Conservation (phyloP, 2,329 filamentous ascomycete genomes). For the Neonectria faginata region DNA sequence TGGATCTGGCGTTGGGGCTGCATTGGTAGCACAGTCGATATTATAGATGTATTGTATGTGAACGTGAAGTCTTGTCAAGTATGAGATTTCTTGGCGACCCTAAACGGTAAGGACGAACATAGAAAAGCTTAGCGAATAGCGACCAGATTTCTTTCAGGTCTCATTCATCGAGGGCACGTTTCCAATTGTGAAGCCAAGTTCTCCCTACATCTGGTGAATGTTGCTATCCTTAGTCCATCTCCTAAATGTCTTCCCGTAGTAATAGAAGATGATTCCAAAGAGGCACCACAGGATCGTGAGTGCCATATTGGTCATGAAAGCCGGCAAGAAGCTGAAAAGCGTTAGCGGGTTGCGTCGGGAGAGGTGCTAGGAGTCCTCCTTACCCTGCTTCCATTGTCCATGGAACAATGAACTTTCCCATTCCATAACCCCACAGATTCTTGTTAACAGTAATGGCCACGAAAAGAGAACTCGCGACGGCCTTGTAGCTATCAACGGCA, state of each 20-base stretch:
- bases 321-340: not conserved
- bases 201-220: slow-evolving; percentile 9
- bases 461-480: slow-evolving; percentile 61
- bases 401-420: slow-evolving; percentile 25
- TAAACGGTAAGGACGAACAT: not conserved
- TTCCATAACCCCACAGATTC: slow-evolving; percentile 30
- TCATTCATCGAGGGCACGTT: not conserved
- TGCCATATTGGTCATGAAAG: slow-evolving; percentile 27
- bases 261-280: slow-evolving; percentile 22
- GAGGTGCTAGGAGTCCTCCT: not conserved
- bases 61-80: not conserved
- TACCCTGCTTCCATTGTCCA: slow-evolving; percentile 24
- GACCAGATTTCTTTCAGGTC: not conserved
- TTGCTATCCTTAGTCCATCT: slow-evolving; percentile 26
- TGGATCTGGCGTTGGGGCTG: slow-evolving; percentile 78
- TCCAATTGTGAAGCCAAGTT: not conserved
- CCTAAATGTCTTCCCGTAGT: slow-evolving; percentile 26
- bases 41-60: not conserved
- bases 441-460: slow-evolving; percentile 32
- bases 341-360: not conserved
- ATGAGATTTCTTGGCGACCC: not conserved
- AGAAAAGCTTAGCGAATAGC: not conserved
- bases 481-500: slow-evolving; percentile 74
- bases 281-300: slow-evolving; percentile 17
- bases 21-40: slow-evolving; percentile 63